Base-by-base conservation (phyloP, 1,284 basidiomycete species). In the Apiotrichum gamsii region DNA sequence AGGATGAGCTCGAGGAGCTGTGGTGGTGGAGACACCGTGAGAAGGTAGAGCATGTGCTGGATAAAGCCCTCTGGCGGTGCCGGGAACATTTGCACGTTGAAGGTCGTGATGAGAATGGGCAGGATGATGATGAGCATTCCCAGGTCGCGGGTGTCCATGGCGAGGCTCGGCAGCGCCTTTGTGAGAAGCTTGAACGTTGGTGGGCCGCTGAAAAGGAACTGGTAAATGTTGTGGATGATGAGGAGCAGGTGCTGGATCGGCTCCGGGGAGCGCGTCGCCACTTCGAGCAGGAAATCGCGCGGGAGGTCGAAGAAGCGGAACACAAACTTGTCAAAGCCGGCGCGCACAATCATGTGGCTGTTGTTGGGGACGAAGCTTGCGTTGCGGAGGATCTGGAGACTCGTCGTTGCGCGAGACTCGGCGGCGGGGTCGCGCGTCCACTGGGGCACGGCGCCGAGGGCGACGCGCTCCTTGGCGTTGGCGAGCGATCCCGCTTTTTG, bases 381-480 rank as follows among this genome's bases (percentile, higher is more conserved):
- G 47, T 71, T 71, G n/a, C 69, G 49, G 2, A 71, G 52, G 16
- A 67, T 46, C 23, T 64, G 58, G 19, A 71, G 50, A 2, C 57
- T 60, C 47, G 64, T 59, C 32, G 54, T 61, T 20, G 69, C 64
- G 46, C 69, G 51, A 16, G 47, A 40, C 41, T 58, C 56, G 11
- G 56, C 35, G 8, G 40, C 40, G 11, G 58, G 52, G 39, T 62
- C 57, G 14, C 56, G 42, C 14, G 55, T 56, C 59, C 64, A 67
- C 30, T 57, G 56, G 5, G 61, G 60, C 14, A 67, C 49, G 9
- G 54, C 47, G 20, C 58, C 58, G n/a, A 62, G 53, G 0, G 56
- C 61, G 11, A 28, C 11, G 25, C 40, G 49, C 21, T 29, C 33
- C 25, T 28, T 28, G 6, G 6, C 8, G 11, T 28, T 28, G 25